Evolutionary conservation across 1,284 basidiomycete species (phyloP).

Genomic region (Malassezia furfur): DNA sequence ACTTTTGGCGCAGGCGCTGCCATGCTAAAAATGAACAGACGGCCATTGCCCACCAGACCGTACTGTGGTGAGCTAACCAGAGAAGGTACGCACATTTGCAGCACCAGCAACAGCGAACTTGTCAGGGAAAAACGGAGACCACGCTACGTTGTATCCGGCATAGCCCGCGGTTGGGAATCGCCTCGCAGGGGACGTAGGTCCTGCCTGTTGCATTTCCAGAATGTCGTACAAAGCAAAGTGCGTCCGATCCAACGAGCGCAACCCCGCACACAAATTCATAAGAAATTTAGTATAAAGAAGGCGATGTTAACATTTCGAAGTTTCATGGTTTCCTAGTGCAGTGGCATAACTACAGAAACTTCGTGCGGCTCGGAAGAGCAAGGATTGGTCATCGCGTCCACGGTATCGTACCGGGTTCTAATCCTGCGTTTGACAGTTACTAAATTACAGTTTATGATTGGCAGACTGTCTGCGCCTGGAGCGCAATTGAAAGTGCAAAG

Average conservation of each 20-base stretch:
- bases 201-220: slow-evolving; percentile 9
- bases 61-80: slow-evolving; percentile 50
- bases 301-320: too few species aligned
- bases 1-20: not conserved
- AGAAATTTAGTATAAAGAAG: too few species aligned
- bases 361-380: not conserved
- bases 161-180: slow-evolving; percentile 52
- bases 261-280: not conserved
- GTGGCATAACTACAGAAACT: too few species aligned
- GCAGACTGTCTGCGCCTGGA: not conserved
- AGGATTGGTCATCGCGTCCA: not conserved
- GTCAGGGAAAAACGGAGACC: slow-evolving; percentile 80
- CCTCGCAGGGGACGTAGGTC: not conserved
- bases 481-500: not conserved
- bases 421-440: not conserved
- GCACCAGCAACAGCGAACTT: slow-evolving; percentile 76
- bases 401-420: slow-evolving; percentile 5
- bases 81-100: slow-evolving; percentile 56
- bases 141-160: slow-evolving; percentile 76
- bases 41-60: slow-evolving; percentile 84
- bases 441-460: not conserved
- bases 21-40: slow-evolving; percentile 25
- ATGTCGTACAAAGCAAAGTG: not conserved
- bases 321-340: not conserved
- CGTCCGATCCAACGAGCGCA: too few species aligned